Evolutionary conservation across 495 filamentous ascomycete genomes (phyloP), one percentile per base, ranked within the genome.

Genomic region (Xylaria telfairii): DNA sequence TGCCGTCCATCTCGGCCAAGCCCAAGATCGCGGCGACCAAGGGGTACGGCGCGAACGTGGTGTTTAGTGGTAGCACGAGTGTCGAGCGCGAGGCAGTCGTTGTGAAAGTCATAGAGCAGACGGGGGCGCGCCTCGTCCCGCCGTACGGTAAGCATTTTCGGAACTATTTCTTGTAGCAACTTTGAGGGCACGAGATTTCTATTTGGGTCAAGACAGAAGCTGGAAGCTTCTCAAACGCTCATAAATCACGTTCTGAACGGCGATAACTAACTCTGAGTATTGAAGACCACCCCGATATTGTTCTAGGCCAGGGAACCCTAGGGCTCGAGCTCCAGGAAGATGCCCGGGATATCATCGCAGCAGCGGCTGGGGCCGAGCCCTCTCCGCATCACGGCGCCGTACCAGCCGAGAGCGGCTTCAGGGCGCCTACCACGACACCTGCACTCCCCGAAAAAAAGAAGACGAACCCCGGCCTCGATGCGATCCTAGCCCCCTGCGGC

Each of bases 251-350:
- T n/a, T n/a, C n/a, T n/a, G n/a, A n/a, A n/a, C n/a, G n/a, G n/a
- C n/a, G n/a, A n/a, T n/a, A n/a, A n/a, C n/a, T n/a, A n/a, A n/a
- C n/a, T n/a, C n/a, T n/a, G n/a, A n/a, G n/a, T n/a, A n/a, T n/a
- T n/a, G n/a, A n/a, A n/a, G n/a, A 98, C 78, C 92, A 98, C 79
- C 90, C 91, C 21, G 85, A 98, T 76, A 92, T 98, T 68, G 92
- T 99, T 41, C 88, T 96, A 2, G 96, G 96, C 0, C 94, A 97
- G 81, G 96, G 95, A 0, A 99, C 96, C 1, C 85, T 92, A 68
- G 95, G 87, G 2, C 74, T 98, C n/a, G 96, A 99, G 76, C 79
- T 98, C 21, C 87, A 92, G 70, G 82, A 83, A 64, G 94, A 97
- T 78, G 91, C 90, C 8, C 78, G 74, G 41, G 87, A 84, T 68